These are phyloP conservation scores for Artomyces pyxidatus DNA, from an alignment of 768 basidiomycete genomes.

Conservation along the genomic window DNA sequence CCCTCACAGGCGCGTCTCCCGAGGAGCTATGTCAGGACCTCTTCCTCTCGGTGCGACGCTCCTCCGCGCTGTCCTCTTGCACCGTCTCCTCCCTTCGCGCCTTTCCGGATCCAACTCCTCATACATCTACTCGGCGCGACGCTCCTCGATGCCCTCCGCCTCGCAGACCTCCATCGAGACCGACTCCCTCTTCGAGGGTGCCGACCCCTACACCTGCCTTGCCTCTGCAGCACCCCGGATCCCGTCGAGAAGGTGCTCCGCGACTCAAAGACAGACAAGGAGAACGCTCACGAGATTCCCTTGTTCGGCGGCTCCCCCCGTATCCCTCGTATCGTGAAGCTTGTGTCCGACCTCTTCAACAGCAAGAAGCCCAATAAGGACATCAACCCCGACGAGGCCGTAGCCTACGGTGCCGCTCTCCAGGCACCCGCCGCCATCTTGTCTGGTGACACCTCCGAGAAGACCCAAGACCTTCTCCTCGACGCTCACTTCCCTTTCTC, in stretches of 20 bases:
- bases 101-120: too few species aligned
- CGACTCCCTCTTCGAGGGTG: conserved; percentile 94
- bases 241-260: conserved; percentile 97
- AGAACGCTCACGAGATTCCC: conserved; percentile 92
- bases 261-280: conserved; percentile 97
- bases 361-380: conserved; percentile 98
- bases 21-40: conserved; percentile 94
- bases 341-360: conserved; percentile 97
- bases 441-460: conserved; percentile 95
- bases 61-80: too few species aligned
- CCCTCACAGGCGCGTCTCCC: conserved; percentile 97
- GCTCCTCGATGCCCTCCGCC: too few species aligned
- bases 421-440: conserved; percentile 96
- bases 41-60: too few species aligned
- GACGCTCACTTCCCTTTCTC: conserved; percentile 86
- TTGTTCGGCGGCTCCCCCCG: conserved; percentile 97
- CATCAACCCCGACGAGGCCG: conserved; percentile 99
- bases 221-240: conserved; percentile 83
- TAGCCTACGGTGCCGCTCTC: conserved; percentile 97
- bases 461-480: conserved; percentile 93
- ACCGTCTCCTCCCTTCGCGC: too few species aligned
- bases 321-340: conserved; percentile 95
- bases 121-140: too few species aligned
- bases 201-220: conserved; percentile 99
- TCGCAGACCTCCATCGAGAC: conserved; percentile 98